These are phyloP conservation scores for Aspergillus cristatus DNA, from an alignment of 495 filamentous ascomycete genomes.

Conservation along the genomic window DNA sequence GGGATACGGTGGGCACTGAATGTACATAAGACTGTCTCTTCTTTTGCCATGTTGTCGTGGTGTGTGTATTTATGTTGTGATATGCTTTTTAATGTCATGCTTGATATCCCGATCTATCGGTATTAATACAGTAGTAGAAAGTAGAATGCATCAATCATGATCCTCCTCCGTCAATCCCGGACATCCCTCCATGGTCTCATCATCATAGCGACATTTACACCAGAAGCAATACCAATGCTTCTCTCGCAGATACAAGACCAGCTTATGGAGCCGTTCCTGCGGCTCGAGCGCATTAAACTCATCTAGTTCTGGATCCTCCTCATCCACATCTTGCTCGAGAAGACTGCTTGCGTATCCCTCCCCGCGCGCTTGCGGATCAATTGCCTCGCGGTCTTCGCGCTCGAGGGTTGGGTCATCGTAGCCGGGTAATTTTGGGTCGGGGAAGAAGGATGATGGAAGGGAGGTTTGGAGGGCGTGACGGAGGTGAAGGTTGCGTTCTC, in stretches of 20 bases:
- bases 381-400: constrained; percentile 44
- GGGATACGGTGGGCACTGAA: no score
- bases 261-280: constrained; percentile 50
- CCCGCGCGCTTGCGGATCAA: constrained; percentile 26
- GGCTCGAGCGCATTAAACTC: constrained; percentile 64
- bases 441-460: constrained; percentile 37
- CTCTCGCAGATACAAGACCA: constrained; percentile 61
- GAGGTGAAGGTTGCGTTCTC: constrained; percentile 59
- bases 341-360: constrained; percentile 23
- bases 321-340: constrained; percentile 62
- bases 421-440: constrained; percentile 37
- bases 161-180: constrained; percentile 87
- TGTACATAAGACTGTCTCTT: no score
- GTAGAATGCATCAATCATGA: constrained; percentile 55
- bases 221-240: constrained; percentile 86
- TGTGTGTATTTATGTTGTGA: constrained; percentile 6
- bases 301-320: constrained; percentile 79
- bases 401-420: constrained; percentile 48
- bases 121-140: background rate
- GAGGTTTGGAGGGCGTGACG: constrained; percentile 62
- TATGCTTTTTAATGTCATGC: constrained; percentile 13
- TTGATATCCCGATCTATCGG: background rate
- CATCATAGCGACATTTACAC: constrained; percentile 79
- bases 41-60: no score
- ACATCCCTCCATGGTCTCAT: constrained; percentile 69